A percentile compares a stretch with the other conserved stretches of the same genome.
Conservation (phyloP, 1,284 basidiomycete genomes). For the Coriolopsis trogii region DNA sequence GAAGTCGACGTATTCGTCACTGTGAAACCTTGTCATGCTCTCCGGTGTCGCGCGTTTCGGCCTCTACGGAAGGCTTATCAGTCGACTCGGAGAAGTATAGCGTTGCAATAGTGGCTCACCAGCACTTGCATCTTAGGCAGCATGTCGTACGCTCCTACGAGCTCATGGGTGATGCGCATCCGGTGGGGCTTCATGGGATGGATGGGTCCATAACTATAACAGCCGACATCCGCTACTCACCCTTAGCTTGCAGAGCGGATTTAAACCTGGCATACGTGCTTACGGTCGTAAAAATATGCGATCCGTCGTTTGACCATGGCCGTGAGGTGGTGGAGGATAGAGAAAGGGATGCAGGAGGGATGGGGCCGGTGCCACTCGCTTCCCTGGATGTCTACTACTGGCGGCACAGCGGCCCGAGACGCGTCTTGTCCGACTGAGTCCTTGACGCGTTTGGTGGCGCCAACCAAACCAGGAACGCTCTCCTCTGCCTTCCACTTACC, state of each 20-base stretch:
- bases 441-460: background rate
- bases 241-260: too few relatives aligned
- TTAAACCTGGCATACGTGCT: too few relatives aligned
- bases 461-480: too few relatives aligned
- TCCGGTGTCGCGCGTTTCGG: slow-evolving; percentile 82
- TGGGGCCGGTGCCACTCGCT: too few relatives aligned
- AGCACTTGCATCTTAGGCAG: slow-evolving; percentile 90
- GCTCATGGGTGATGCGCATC: slow-evolving; percentile 91
- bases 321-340: background rate
- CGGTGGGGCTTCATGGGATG: slow-evolving; percentile 97
- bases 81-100: too few relatives aligned
- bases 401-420: background rate
- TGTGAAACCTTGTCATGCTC: slow-evolving; percentile 93
- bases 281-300: slow-evolving; percentile 30
- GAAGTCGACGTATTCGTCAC: slow-evolving; percentile 97
- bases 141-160: slow-evolving; percentile 91
- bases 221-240: slow-evolving; percentile 70
- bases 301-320: slow-evolving; percentile 29
- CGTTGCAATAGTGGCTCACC: slow-evolving; percentile 52
- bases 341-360: background rate
- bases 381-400: background rate
- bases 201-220: slow-evolving; percentile 86
- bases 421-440: background rate
- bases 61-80: slow-evolving; percentile 47
- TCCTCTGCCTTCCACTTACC: too few relatives aligned